These are phyloP conservation scores for Kentomonas sorsogonicus DNA, from an alignment of 208 protist species.

Conservation along the genomic window DNA sequence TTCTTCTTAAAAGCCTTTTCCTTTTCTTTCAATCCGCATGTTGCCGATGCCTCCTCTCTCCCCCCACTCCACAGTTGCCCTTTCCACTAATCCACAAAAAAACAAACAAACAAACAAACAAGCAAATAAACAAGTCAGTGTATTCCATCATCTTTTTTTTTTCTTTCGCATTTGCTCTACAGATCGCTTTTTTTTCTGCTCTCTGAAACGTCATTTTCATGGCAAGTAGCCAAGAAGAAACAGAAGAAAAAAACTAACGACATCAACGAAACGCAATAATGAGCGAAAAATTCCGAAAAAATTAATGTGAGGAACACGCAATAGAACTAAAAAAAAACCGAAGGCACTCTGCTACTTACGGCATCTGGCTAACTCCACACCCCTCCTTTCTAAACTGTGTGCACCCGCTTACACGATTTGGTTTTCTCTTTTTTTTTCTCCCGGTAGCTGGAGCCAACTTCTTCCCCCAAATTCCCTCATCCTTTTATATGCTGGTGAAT, in stretches of 20 bases:
- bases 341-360: no score
- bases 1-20: conserved; percentile 10
- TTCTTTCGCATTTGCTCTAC: conserved; percentile 9
- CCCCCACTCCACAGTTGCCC: not conserved
- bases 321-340: no score
- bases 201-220: no score
- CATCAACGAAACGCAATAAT: no score
- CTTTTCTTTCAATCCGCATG: conserved; percentile 7
- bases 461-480: conserved; percentile 47
- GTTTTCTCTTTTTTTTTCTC: no score
- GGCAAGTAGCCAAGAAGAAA: not conserved
- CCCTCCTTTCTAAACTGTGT: no score
- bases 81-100: not conserved
- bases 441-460: conserved; percentile 57
- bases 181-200: no score
- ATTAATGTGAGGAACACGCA: no score
- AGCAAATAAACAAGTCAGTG: not conserved
- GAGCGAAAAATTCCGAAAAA: no score
- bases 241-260: conserved; percentile 8
- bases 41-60: conserved; percentile 9
- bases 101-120: not conserved
- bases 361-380: no score
- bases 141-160: conserved; percentile 10
- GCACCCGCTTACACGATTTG: not conserved
- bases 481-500: conserved; percentile 6